Base-by-base conservation (phyloP, 2,329 filamentous ascomycete genomes). In the Hymenoscyphus repandus region DNA sequence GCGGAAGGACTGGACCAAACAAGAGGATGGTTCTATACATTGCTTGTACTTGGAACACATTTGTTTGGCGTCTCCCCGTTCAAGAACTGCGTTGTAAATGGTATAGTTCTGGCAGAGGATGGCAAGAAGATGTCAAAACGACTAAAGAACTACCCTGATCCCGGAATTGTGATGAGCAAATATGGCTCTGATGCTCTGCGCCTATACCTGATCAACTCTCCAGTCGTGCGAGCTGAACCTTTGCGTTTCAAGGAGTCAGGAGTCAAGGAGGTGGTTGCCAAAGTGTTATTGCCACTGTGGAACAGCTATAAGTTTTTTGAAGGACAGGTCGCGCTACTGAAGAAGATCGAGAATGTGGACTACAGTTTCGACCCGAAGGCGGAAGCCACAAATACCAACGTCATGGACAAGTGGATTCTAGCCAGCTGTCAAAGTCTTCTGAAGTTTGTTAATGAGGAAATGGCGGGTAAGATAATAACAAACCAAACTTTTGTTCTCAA, bases 121-220 rank as follows among this genome's bases (percentile, higher is more conserved):
- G 92, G 92, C 50, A 96, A 96, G 76, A 97, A 97, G 76, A 97
- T 97, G 92, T 96, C 90, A 6, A 97, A 97, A 72, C 83, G 92
- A 48, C 76, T 96, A 51, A 95, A 96, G 74, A 97, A 97, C 70
- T 97, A 96, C 69, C 92, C 92, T 0, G 90, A 96, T 63, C 92
- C 92, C 10, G 75, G 74, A 50, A 73, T 90, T 46, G 82, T 97
- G 59, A 93, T 96, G 78, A 73, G 86, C 51, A 86, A 86, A 64
- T 95, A 95, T 66, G 92, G 92, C 17, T 91, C 90, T 1, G 92
- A 97, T 71, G 90, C 92, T 30, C 80, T 97, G 45, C 85, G 92
- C 49, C 77, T 97, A n/a, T 96, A 96, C 66, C 78, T 97, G 64
- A 96, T 96, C 72, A 96, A 96, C 71, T 96, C 91, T 0, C 92